Percentiles rank a stretch among this genome's conserved stretches.
phyloP scores from a whole-genome alignment of 1,284 basidiomycete genomes.

The Paramarasmius palmivorus region DNA sequence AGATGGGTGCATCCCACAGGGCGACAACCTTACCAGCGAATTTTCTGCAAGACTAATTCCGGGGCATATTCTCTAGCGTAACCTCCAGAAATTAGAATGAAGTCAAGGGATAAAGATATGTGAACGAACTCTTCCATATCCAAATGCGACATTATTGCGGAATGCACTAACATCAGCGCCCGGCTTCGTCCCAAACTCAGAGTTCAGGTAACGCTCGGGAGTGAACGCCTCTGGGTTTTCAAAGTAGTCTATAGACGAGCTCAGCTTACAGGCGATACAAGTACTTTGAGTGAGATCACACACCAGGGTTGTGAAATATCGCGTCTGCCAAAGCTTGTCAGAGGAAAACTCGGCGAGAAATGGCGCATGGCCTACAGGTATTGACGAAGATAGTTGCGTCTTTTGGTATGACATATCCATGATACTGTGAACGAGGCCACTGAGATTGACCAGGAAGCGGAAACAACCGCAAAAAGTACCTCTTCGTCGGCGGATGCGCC shows the following conservation, averaged over 20 bases:
- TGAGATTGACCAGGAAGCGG: too few species aligned
- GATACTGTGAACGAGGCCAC: constrained; percentile 2
- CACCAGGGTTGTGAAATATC: constrained; percentile 20
- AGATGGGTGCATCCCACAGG: too few species aligned
- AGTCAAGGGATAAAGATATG: background rate
- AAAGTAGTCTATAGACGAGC: constrained; percentile 13
- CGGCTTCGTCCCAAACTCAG: constrained; percentile 17
- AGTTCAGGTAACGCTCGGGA: constrained; percentile 18
- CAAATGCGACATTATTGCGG: constrained; percentile 15
- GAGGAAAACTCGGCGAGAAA: background rate
- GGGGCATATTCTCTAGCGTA: constrained; percentile 26
- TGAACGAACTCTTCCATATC: constrained; percentile 16
- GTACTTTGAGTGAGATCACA: background rate
- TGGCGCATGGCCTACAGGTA: constrained; percentile 10
- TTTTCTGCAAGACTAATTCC: constrained; percentile 31
- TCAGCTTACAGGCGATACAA: background rate
- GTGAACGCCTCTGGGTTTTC: constrained; percentile 21
- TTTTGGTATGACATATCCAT: constrained; percentile 18
- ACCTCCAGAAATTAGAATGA: background rate
- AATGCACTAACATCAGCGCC: constrained; percentile 15
- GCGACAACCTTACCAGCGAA: constrained; percentile 10
- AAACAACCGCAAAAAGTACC: background rate
- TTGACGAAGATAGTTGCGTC: constrained; percentile 20
- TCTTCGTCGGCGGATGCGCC: constrained; percentile 10
- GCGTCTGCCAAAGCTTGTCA: constrained; percentile 12